These are phyloP conservation scores for Colletotrichum costaricense DNA, from an alignment of 2,329 filamentous ascomycete species.

Conservation along the genomic window DNA sequence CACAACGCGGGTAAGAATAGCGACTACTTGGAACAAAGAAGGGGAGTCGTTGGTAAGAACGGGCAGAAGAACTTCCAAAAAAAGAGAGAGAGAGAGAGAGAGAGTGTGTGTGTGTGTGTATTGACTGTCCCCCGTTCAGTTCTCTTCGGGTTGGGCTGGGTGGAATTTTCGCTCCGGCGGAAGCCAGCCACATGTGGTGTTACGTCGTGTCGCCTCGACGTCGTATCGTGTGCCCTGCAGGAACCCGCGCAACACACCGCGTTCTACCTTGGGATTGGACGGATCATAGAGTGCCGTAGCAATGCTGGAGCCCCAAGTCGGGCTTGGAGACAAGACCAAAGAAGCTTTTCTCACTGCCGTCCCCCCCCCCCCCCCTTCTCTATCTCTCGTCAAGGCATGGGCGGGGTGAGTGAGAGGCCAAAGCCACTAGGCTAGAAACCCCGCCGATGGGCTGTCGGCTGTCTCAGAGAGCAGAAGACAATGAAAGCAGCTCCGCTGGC, in stretches of 20 bases:
- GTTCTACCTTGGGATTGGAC: background rate
- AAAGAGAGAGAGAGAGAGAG: too few species aligned
- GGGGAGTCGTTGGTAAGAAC: background rate
- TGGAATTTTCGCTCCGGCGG: background rate
- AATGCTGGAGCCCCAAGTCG: conserved; percentile 5
- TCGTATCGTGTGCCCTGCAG: background rate
- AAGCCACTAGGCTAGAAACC: conserved; percentile 5
- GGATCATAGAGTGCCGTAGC: background rate
- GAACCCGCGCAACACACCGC: background rate
- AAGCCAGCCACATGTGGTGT: conserved; percentile 12
- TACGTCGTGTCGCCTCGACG: background rate
- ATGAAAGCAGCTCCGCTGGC: background rate
- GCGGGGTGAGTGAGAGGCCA: background rate
- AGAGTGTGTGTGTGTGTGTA: background rate
- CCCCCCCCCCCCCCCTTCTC: background rate
- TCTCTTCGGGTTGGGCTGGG: background rate
- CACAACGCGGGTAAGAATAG: background rate
- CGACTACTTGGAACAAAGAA: conserved; percentile 2
- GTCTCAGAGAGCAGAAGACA: background rate
- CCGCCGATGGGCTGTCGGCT: background rate
- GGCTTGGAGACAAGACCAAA: background rate
- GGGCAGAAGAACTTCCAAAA: background rate
- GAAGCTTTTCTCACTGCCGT: background rate
- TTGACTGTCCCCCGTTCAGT: too few species aligned
- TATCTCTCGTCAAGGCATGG: background rate